Conservation (phyloP, 805 yeast genomes). For the Saturnispora besseyi region DNA sequence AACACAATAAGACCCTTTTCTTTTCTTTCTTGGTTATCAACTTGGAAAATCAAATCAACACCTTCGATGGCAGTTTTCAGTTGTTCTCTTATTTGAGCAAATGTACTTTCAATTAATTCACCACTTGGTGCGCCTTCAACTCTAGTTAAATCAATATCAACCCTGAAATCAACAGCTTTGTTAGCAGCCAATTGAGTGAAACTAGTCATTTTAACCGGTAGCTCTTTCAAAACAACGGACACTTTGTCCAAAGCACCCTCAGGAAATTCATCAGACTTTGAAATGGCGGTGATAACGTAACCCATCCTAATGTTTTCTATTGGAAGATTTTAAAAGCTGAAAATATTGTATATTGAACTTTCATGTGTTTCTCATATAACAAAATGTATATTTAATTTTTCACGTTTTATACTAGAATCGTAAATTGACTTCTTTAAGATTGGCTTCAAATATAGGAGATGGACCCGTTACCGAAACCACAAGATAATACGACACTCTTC, state of each 20-base stretch:
- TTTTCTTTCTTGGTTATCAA: conserved; percentile 24
- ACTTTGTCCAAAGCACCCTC: conserved; percentile 18
- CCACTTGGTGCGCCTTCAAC: conserved; percentile 4
- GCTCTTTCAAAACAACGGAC: conserved; percentile 19
- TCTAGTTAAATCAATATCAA: conserved; percentile 19
- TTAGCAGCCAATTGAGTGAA: conserved; percentile 25
- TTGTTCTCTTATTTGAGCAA: conserved; percentile 9
- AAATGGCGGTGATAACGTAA: conserved; percentile 26
- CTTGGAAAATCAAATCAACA: conserved; percentile 39
- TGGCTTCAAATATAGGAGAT: conserved; percentile 4
- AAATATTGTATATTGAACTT: not conserved
- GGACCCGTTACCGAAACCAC: conserved; percentile 20
- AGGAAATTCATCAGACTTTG: conserved; percentile 18
- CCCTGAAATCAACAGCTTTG: conserved; percentile 33
- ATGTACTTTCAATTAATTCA: conserved; percentile 14
- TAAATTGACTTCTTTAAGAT: not conserved
- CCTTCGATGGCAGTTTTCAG: conserved; percentile 20
- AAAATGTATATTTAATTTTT: not conserved
- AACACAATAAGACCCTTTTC: conserved; percentile 63
- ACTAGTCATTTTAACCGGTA: conserved; percentile 26
- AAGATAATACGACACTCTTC: conserved; percentile 34
- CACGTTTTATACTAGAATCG: not conserved
- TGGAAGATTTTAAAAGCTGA: not conserved
- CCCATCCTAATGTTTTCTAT: conserved; percentile 15
- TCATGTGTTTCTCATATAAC: too few species aligned